These are phyloP conservation scores for Aciculosporium take DNA, from an alignment of 2,329 filamentous ascomycete species.

Conservation along the genomic window DNA sequence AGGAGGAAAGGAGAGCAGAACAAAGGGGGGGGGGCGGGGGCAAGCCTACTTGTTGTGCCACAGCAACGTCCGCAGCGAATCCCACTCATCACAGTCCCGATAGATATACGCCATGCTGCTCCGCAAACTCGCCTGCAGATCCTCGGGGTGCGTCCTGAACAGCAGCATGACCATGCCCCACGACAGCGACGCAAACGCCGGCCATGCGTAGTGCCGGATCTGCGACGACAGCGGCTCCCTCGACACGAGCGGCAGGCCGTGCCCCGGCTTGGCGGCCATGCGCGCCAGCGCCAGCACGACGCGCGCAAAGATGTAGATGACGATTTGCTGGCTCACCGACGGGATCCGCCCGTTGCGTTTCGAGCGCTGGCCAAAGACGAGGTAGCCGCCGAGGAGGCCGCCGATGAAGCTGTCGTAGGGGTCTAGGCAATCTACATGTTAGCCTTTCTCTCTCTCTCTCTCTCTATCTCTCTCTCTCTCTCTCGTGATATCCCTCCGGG, in stretches of 20 bases:
- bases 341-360: conserved; percentile 53
- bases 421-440: conserved; percentile 22
- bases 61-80: conserved; percentile 68
- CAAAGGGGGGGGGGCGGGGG: not conserved
- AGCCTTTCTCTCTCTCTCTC: not conserved
- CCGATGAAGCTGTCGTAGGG: conserved; percentile 75
- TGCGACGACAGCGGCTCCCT: conserved; percentile 28
- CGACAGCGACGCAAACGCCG: conserved; percentile 75
- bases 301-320: conserved; percentile 92
- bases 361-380: conserved; percentile 65
- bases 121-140: conserved; percentile 77
- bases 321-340: conserved; percentile 88
- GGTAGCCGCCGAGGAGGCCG: conserved; percentile 78
- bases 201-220: conserved; percentile 69
- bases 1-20: not conserved
- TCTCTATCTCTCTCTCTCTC: not conserved
- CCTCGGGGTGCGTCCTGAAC: conserved; percentile 83
- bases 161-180: conserved; percentile 95
- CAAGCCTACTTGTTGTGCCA: conserved; percentile 59
- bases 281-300: conserved; percentile 76
- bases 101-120: conserved; percentile 98
- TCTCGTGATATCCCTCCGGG: not conserved
- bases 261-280: conserved; percentile 56
- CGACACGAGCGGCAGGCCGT: conserved; percentile 36
- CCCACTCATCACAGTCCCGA: conserved; percentile 77